phyloP scores from a whole-genome alignment of 129 eudicot species.

The Artemisia argyi region DNA sequence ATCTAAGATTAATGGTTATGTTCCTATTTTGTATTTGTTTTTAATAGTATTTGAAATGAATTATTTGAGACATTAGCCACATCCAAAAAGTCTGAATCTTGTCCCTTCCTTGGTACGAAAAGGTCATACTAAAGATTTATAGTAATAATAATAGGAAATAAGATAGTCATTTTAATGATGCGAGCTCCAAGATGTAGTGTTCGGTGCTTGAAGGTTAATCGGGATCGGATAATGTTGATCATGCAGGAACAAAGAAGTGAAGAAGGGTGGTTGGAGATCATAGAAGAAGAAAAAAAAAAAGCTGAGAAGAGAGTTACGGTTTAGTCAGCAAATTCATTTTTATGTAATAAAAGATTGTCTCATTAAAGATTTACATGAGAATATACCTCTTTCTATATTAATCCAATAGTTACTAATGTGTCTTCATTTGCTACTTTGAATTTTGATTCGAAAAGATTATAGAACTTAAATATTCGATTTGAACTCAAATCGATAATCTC shows the following conservation, averaged over 20 bases:
- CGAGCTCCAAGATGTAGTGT: background rate
- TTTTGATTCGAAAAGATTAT: background rate
- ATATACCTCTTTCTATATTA: background rate
- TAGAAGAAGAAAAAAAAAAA: conserved; percentile 10
- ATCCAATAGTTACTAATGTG: conserved; percentile 10
- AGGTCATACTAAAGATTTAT: background rate
- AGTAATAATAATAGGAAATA: background rate
- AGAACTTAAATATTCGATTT: background rate
- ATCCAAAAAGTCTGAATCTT: background rate
- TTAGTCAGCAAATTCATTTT: conserved; percentile 26
- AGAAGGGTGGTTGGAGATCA: conserved; percentile 28
- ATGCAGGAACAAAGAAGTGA: conserved; percentile 33
- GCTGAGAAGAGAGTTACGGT: conserved; percentile 4
- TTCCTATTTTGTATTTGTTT: background rate
- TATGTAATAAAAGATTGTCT: conserved; percentile 18
- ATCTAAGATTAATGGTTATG: background rate
- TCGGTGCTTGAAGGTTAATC: conserved; percentile 7
- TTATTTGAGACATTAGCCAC: conserved; percentile 5
- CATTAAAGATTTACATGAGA: background rate
- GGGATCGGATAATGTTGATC: background rate
- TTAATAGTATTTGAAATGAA: background rate
- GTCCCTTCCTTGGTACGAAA: background rate
- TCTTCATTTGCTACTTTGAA: conserved; percentile 10
- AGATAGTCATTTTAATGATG: background rate
- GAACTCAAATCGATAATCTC: background rate